phyloP scores from a whole-genome alignment of 148 eudicot species.

The Chenopodium suecicum region DNA sequence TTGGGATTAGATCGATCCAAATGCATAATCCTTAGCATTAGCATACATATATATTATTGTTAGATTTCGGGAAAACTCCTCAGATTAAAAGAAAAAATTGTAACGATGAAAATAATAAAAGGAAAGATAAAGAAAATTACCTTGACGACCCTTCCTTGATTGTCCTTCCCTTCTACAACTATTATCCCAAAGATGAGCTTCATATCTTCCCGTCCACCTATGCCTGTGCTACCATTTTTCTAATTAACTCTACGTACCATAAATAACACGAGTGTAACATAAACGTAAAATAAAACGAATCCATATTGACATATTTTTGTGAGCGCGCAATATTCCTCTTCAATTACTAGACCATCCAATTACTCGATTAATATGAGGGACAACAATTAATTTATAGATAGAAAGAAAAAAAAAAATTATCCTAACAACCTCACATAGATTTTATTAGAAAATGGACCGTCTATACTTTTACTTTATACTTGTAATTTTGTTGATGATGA shows the following conservation, averaged over 20 bases:
- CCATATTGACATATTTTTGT: not conserved
- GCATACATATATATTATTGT: not conserved
- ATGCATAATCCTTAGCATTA: not conserved
- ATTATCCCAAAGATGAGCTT: constrained; percentile 93
- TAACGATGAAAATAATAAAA: not conserved
- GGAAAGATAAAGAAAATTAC: constrained; percentile 25
- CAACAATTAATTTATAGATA: no score
- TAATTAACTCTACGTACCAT: not conserved
- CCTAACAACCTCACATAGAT: no score
- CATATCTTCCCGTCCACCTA: constrained; percentile 94
- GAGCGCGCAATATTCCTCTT: not conserved
- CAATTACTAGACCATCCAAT: not conserved
- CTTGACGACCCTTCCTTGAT: constrained; percentile 97
- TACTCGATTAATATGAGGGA: not conserved
- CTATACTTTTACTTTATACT: not conserved
- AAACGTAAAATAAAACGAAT: not conserved
- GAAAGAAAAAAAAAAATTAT: no score
- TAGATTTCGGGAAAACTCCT: no score
- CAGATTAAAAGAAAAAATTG: not conserved
- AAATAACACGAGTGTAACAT: not conserved
- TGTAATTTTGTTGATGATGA: no score
- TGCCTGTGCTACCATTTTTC: constrained; percentile 45
- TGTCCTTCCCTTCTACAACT: constrained; percentile 98
- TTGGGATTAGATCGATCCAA: not conserved
- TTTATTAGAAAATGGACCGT: not conserved